Percentiles rank a stretch among this genome's conserved stretches.
Conservation (phyloP, 75 land plant species). For the Cunninghamia lanceolata region DNA sequence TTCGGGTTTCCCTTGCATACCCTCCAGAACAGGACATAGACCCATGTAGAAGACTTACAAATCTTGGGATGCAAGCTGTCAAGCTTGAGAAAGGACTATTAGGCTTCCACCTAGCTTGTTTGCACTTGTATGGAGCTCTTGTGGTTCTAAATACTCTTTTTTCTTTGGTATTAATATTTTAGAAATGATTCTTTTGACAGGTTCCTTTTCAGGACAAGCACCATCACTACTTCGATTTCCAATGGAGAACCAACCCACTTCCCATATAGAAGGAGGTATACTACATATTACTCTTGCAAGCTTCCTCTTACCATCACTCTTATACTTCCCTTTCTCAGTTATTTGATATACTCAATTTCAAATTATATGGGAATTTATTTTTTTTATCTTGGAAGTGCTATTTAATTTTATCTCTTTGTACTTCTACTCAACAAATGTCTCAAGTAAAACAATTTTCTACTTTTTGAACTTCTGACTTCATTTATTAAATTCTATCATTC, state of each 20-base stretch:
- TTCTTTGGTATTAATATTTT: not conserved
- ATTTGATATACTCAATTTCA: not conserved
- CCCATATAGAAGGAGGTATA: slow-evolving; percentile 91
- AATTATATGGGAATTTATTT: not conserved
- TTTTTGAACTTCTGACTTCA: not conserved
- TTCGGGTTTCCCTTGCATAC: slow-evolving; percentile 96
- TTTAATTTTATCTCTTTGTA: not conserved
- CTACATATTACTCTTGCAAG: not conserved
- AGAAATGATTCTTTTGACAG: slow-evolving; percentile 26
- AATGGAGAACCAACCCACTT: slow-evolving; percentile 85
- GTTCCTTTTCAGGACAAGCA: slow-evolving; percentile 89
- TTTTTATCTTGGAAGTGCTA: not conserved
- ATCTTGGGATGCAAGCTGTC: slow-evolving; percentile 81
- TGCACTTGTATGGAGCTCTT: not conserved
- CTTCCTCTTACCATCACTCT: not conserved
- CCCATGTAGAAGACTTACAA: slow-evolving; percentile 92
- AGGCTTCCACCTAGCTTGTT: slow-evolving; percentile 15
- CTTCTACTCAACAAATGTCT: not conserved
- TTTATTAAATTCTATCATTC: not conserved
- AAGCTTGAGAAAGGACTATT: slow-evolving; percentile 83
- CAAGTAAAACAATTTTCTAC: not conserved
- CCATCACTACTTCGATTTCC: slow-evolving; percentile 94
- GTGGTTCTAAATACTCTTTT: not conserved
- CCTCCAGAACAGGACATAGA: slow-evolving; percentile 96
- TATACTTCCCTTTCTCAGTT: not conserved